Percentiles rank a stretch among this genome's conserved stretches.
Conservation (phyloP, 2,329 filamentous ascomycete species). For the Calycina herbarum region DNA sequence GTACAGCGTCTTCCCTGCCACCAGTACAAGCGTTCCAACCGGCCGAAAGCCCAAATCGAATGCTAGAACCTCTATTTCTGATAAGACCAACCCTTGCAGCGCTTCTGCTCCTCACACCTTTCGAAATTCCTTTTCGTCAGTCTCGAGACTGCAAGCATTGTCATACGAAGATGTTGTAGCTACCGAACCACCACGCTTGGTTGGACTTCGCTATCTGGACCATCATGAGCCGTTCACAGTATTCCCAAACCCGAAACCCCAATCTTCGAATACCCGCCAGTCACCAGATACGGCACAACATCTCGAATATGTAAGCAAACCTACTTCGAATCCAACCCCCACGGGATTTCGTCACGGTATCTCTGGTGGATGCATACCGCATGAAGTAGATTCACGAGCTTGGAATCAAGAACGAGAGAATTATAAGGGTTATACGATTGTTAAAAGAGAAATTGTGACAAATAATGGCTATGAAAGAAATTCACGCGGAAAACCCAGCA, state of each 20-base stretch:
- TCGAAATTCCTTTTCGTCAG: neutral
- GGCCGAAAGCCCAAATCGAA: neutral
- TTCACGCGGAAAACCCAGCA: neutral
- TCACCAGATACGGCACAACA: no score
- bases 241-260: neutral
- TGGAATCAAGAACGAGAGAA: neutral
- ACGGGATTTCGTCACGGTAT: neutral
- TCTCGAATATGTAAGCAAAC: neutral
- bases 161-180: neutral
- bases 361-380: neutral
- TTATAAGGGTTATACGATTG: neutral
- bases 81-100: neutral
- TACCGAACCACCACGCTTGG: neutral
- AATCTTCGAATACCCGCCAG: neutral
- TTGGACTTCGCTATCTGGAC: neutral
- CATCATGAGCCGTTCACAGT: neutral
- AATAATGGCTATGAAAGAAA: neutral
- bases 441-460: neutral
- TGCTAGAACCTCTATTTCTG: neutral
- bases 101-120: neutral
- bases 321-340: neutral
- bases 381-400: neutral
- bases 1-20: neutral
- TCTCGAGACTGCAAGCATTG: neutral
- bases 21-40: neutral